Evolutionary conservation across 148 eudicot genomes (phyloP).

Genomic region (Rhododendron vialii): DNA sequence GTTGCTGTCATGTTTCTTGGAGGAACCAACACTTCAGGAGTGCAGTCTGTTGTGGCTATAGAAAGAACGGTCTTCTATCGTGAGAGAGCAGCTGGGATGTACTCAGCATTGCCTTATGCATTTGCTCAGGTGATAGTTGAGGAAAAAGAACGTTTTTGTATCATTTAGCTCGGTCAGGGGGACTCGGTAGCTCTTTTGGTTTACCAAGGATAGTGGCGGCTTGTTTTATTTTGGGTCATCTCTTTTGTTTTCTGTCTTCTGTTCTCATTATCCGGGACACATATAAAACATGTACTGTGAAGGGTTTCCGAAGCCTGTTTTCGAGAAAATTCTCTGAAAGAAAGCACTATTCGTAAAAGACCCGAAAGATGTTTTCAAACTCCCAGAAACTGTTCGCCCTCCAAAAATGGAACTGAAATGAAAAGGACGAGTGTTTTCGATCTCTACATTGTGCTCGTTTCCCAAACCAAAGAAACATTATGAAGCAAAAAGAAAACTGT

Average conservation of each 20-base stretch:
- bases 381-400: not conserved
- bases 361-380: not conserved
- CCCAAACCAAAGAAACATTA: not conserved
- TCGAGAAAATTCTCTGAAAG: not conserved
- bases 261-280: not conserved
- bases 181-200: not conserved
- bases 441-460: not conserved
- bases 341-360: not conserved
- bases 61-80: constrained; percentile 55
- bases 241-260: not conserved
- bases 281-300: not conserved
- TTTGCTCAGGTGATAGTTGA: constrained; percentile 38
- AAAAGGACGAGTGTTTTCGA: not conserved
- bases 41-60: constrained; percentile 39
- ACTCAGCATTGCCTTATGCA: constrained; percentile 47
- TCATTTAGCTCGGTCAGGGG: not conserved
- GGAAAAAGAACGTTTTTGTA: not conserved
- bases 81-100: constrained; percentile 58
- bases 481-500: not conserved
- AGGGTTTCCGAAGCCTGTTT: not conserved
- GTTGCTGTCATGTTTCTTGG: constrained; percentile 42
- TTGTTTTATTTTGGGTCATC: not conserved
- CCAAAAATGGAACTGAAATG: not conserved
- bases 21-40: constrained; percentile 38
- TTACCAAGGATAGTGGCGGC: not conserved